Percentiles rank a stretch among this genome's conserved stretches.
Conservation (phyloP, 805 yeast species). For the Spathaspora sp. region DNA sequence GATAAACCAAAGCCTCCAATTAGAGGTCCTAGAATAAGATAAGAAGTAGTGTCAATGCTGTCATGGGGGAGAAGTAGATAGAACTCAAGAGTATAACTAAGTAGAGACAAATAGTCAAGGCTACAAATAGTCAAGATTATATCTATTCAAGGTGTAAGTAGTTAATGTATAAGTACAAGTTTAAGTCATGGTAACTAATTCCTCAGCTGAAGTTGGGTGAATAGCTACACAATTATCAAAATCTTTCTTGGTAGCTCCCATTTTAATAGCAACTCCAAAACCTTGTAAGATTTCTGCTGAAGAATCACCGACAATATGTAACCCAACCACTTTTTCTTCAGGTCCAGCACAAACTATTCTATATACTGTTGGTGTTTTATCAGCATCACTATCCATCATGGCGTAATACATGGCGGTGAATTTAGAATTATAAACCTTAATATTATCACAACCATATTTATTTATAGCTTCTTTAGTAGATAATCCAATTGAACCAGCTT, state of each 20-base stretch:
- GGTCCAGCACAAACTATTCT: constrained; percentile 74
- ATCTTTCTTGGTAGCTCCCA: constrained; percentile 98
- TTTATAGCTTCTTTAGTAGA: constrained; percentile 73
- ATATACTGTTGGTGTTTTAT: constrained; percentile 84
- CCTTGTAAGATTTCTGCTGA: constrained; percentile 96
- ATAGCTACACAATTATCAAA: constrained; percentile 96
- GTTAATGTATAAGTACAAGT: not conserved
- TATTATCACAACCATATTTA: constrained; percentile 73
- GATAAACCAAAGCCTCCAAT: constrained; percentile 71
- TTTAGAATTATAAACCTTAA: constrained; percentile 77
- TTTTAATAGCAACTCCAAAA: constrained; percentile 95
- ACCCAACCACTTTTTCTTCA: constrained; percentile 91
- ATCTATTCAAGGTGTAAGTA: constrained; percentile 17
- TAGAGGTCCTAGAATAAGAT: constrained; percentile 44
- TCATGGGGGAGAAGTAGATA: too few relatives aligned
- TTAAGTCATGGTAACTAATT: constrained; percentile 77
- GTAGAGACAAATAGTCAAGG: constrained; percentile 5
- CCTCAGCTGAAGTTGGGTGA: constrained; percentile 98
- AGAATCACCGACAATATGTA: constrained; percentile 88
- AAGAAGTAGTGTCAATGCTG: not conserved
- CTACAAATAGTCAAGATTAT: too few relatives aligned
- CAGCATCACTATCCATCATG: constrained; percentile 56
- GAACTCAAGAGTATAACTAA: too few relatives aligned
- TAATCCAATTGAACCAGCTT: constrained; percentile 91
- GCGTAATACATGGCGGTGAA: constrained; percentile 94